Percentiles rank a stretch among this genome's conserved stretches.
Conservation (phyloP, 139 green algal genomes). For the Tetradesmus lagerheimii region DNA sequence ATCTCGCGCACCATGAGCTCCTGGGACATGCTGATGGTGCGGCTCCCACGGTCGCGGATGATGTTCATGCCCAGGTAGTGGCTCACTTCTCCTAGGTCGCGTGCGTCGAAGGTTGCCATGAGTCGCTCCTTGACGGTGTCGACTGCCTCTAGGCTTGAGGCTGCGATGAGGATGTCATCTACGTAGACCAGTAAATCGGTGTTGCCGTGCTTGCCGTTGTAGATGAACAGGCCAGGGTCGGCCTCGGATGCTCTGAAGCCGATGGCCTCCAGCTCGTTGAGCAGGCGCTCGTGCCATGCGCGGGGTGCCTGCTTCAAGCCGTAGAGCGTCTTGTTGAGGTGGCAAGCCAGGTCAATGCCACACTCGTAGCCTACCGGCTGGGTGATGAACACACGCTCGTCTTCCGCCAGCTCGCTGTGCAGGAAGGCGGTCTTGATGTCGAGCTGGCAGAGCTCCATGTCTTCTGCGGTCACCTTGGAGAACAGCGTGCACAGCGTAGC, state of each 20-base stretch:
- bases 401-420: conserved; percentile 56
- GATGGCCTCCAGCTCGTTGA: background rate
- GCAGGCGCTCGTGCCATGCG: conserved; percentile 4
- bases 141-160: background rate
- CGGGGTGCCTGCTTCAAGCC: conserved; percentile 41
- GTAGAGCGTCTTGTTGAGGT: conserved; percentile 20
- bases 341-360: conserved; percentile 15
- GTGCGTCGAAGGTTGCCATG: conserved; percentile 25
- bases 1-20: background rate
- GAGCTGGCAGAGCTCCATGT: conserved; percentile 62
- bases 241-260: background rate
- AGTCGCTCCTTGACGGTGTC: background rate
- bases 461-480: conserved; percentile 39
- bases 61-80: conserved; percentile 48
- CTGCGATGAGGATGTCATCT: conserved; percentile 3
- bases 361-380: conserved; percentile 54
- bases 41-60: background rate
- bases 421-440: conserved; percentile 75
- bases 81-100: conserved; percentile 32
- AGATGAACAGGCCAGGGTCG: conserved; percentile 3
- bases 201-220: background rate
- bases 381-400: conserved; percentile 57
- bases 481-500: conserved; percentile 53
- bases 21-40: conserved; percentile 27
- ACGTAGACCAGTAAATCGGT: background rate